Base-by-base conservation (phyloP, 441 rosid genomes). In the Capsella rubella region DNA sequence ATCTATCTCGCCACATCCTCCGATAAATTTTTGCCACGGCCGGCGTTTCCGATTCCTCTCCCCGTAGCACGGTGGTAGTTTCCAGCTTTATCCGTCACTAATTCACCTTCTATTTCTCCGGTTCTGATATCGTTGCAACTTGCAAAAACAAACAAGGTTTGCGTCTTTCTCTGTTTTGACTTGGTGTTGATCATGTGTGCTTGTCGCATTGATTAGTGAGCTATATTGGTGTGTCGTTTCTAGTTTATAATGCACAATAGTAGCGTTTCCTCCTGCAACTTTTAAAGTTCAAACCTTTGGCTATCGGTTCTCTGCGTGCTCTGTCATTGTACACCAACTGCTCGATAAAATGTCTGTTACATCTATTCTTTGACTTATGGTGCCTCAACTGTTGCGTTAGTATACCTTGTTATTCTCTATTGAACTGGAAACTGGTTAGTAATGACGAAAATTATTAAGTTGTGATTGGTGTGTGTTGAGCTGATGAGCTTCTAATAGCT, bases 271-370 rank as follows among this genome's bases (percentile, higher is more conserved):
- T 29, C 18, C n/a, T 55, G 12, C 21, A 55, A 53, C 0, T 35
- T 31, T 10, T 0, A 37, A 37, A 37, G 12, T 37, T 37, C 40
- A 37, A 37, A 8, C 11, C 40, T 15, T 60, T 39, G 1, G 5
- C 8, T 0, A 3, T 42, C 1, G 0, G 7, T 29, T 18, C 2
- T 63, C 0, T 3, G 40, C 3, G 16, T 42, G 68, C 62, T 62
- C 9, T 31, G 37, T 42, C 9, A 45, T 5, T 39, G 71, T 5
- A 64, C 77, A 73, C 64, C 64, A 64, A 50, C 40, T 73, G 71
- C 57, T 73, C 65, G 77, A 64, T 35, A 27, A 34, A 55, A 73
- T 73, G 77, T 53, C 63, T 21, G 21, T 3, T 15, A 61, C 4
- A 71, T 0, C 4, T 62, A 31, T 40, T 29, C 46, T 4, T 49